These are phyloP conservation scores for Hypoxylon trugodes DNA, from an alignment of 495 filamentous ascomycete species.

Conservation along the genomic window DNA sequence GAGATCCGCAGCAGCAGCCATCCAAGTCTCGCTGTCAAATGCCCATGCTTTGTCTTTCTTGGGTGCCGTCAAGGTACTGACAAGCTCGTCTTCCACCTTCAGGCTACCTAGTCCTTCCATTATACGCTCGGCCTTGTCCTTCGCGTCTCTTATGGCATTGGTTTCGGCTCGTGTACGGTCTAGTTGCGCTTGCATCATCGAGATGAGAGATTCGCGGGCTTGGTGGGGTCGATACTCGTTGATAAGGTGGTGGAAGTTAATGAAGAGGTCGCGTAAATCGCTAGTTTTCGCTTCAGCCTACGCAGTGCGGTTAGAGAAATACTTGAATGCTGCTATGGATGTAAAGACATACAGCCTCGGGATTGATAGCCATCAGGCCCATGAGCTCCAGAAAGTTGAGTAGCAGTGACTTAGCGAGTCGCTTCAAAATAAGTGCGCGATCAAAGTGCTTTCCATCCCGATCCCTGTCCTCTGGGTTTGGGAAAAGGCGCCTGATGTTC, in stretches of 20 bases:
- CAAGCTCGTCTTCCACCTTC: conserved; percentile 41
- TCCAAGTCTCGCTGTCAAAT: conserved; percentile 16
- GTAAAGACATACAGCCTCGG: conserved; percentile 56
- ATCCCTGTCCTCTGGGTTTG: conserved; percentile 51
- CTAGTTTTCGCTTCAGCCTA: conserved; percentile 69
- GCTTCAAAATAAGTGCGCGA: conserved; percentile 77
- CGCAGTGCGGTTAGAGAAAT: conserved; percentile 10
- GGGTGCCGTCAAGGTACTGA: conserved; percentile 15
- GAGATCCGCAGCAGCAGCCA: conserved; percentile 1
- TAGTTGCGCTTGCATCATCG: conserved; percentile 91
- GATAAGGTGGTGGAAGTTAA: conserved; percentile 88
- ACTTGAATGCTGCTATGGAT: not conserved
- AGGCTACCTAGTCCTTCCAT: conserved; percentile 69
- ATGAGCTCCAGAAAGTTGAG: conserved; percentile 86
- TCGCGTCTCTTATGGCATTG: conserved; percentile 73
- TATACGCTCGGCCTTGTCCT: conserved; percentile 73
- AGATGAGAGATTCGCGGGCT: conserved; percentile 86
- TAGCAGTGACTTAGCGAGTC: conserved; percentile 80
- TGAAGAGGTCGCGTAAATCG: conserved; percentile 79
- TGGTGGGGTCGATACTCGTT: conserved; percentile 98
- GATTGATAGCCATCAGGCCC: conserved; percentile 70
- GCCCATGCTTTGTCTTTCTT: conserved; percentile 21
- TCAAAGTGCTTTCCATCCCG: conserved; percentile 63
- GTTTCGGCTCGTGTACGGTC: conserved; percentile 79
- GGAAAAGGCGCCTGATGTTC: conserved; percentile 75